Conservation (phyloP, 108 stramenopile species). For the Bacterosira constricta region DNA sequence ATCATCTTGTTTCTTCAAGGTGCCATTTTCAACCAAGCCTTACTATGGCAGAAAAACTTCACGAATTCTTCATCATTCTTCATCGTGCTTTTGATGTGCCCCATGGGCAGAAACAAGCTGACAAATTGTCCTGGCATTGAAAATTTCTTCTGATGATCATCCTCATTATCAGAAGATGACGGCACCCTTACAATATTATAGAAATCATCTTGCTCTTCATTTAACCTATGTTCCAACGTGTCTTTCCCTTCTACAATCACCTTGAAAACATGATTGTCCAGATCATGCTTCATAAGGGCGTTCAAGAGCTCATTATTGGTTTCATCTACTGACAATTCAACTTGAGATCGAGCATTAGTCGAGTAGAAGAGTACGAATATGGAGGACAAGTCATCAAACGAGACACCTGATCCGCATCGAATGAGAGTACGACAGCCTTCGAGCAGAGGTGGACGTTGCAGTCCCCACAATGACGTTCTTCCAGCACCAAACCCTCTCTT, state of each 20-base stretch:
- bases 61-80: slow-evolving; percentile 78
- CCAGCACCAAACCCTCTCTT: slow-evolving; percentile 66
- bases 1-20: not conserved
- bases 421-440: slow-evolving; percentile 67
- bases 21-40: slow-evolving; percentile 76
- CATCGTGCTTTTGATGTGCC: slow-evolving; percentile 85
- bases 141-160: slow-evolving; percentile 40
- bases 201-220: slow-evolving; percentile 39
- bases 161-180: not conserved
- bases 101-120: slow-evolving; percentile 70
- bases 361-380: slow-evolving; percentile 68
- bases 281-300: slow-evolving; percentile 32
- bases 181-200: slow-evolving; percentile 50
- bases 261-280: slow-evolving; percentile 57
- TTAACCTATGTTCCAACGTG: slow-evolving; percentile 22
- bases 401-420: slow-evolving; percentile 32
- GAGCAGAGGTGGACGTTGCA: slow-evolving; percentile 81
- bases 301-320: slow-evolving; percentile 32
- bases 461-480: slow-evolving; percentile 82
- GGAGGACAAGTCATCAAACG: slow-evolving; percentile 65
- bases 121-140: slow-evolving; percentile 84
- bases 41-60: slow-evolving; percentile 39
- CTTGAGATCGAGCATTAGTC: slow-evolving; percentile 79
- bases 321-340: slow-evolving; percentile 58
- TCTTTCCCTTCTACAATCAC: slow-evolving; percentile 46